These are phyloP conservation scores for Metschnikowia similis DNA, from an alignment of 805 yeast genomes.

Conservation along the genomic window DNA sequence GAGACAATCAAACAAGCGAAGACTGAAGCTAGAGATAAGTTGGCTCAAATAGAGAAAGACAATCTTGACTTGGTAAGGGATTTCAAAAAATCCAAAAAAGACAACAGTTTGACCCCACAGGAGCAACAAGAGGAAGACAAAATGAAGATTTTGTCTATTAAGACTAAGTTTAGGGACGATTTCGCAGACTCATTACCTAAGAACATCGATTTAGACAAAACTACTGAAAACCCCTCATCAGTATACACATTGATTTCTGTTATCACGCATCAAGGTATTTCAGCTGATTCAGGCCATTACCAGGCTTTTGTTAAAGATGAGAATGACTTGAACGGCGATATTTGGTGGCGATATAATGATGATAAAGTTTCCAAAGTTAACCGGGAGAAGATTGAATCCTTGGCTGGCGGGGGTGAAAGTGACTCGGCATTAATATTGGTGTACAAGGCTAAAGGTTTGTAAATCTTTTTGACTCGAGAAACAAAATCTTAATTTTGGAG, in stretches of 20 bases:
- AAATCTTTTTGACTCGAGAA: neutral
- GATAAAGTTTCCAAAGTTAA: slow-evolving; percentile 78
- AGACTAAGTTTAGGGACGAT: slow-evolving; percentile 49
- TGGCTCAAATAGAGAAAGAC: slow-evolving; percentile 71
- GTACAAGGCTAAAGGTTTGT: slow-evolving; percentile 75
- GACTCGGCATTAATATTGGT: slow-evolving; percentile 89
- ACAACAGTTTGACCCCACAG: slow-evolving; percentile 37
- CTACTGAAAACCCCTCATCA: slow-evolving; percentile 81
- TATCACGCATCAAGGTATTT: slow-evolving; percentile 90
- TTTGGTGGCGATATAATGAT: slow-evolving; percentile 95
- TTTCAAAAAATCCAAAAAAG: slow-evolving; percentile 57
- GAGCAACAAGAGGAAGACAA: slow-evolving; percentile 55
- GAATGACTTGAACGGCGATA: slow-evolving; percentile 57
- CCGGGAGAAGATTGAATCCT: slow-evolving; percentile 73
- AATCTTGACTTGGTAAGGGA: slow-evolving; percentile 69
- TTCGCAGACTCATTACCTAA: slow-evolving; percentile 41
- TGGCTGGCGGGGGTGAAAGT: slow-evolving; percentile 97
- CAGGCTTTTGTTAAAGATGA: slow-evolving; percentile 82
- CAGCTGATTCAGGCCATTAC: slow-evolving; percentile 97
- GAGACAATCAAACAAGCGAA: slow-evolving; percentile 67
- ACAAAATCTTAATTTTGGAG: neutral
- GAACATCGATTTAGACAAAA: slow-evolving; percentile 20
- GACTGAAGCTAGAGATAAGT: slow-evolving; percentile 67
- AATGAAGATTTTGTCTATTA: slow-evolving; percentile 44
- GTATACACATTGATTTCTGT: slow-evolving; percentile 80